Base-by-base conservation (phyloP, 306 rosid species). In the Mucuna pruriens region DNA sequence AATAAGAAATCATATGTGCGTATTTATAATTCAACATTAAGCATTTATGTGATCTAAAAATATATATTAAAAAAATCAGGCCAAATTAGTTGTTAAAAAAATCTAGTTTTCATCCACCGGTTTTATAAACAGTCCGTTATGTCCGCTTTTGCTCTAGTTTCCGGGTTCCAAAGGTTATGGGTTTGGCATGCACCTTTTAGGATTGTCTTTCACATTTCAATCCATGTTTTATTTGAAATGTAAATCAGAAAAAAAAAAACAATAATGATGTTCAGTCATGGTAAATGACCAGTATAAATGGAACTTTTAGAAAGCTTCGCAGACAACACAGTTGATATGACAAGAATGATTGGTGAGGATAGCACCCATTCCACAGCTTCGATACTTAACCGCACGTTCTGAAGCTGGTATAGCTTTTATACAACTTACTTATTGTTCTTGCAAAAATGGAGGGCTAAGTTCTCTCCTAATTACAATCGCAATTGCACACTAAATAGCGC, bases 191-290 rank as follows among this genome's bases (percentile, higher is more conserved):
- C 33, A 69, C 2, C 57, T 22, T 57, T 40, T 26, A 22, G 7
- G 44, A 40, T 42, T 72, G 26, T 61, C 46, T 38, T 38, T 81
- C 58, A 55, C 70, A 11, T 12, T 67, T 66, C 33, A 66, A 39
- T 39, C 2, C n/a, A 9, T 29, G 67, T 23, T 66, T 10, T 39
- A 52, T 49, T 67, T 67, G 44, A 45, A 9, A 79, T 17, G 36
- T 34, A 34, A 33, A 58, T 13, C 31, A 49, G 17, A 2, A 6
- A 34, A 60, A n/a, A 62, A 38, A 25, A 19, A 51, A 38, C 2
- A 52, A 68, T 68, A 39, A 67, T 38, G 23, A 6, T 10, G 76
- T 42, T 19, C 7, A 52, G 22, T 44, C 7, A 29, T 42, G 36
- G 5, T 46, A 58, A 58, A 60, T 20, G 52, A 19, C n/a, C 38